Evolutionary conservation across 2,329 filamentous ascomycete species (phyloP).

Genomic region (Aspergillus hortae): DNA sequence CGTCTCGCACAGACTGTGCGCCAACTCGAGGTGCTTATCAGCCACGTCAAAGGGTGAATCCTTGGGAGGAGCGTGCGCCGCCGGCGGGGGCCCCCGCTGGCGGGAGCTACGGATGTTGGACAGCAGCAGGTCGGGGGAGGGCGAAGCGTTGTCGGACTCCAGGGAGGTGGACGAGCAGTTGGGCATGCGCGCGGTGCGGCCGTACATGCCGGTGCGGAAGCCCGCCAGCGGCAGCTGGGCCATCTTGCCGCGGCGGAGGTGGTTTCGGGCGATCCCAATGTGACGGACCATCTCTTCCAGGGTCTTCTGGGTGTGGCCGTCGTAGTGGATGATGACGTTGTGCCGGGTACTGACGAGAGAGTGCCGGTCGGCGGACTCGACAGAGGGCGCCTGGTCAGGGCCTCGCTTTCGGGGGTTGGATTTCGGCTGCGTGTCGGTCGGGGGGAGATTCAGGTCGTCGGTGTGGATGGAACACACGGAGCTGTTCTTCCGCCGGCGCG

Average conservation of each 20-base stretch:
- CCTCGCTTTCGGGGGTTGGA: slow-evolving; percentile 29
- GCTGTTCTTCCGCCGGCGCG: slow-evolving; percentile 38
- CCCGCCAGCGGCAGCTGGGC: slow-evolving; percentile 28
- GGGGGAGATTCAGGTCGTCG: slow-evolving; percentile 18
- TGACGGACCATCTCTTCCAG: slow-evolving; percentile 81
- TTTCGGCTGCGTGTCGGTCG: slow-evolving; percentile 12
- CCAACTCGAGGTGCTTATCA: slow-evolving; percentile 74
- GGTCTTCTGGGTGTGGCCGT: slow-evolving; percentile 76
- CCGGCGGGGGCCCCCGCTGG: slow-evolving; percentile 25
- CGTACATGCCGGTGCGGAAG: slow-evolving; percentile 18
- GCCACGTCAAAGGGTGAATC: slow-evolving; percentile 67
- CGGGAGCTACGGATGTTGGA: slow-evolving; percentile 27
- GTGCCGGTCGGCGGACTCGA: slow-evolving; percentile 28
- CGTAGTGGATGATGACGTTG: slow-evolving; percentile 88
- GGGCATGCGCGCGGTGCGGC: slow-evolving; percentile 5
- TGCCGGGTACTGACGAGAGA: slow-evolving; percentile 65
- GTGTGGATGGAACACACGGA: slow-evolving; percentile 42
- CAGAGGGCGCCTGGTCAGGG: slow-evolving; percentile 29
- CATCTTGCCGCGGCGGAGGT: slow-evolving; percentile 81
- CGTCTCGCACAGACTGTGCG: slow-evolving; percentile 77
- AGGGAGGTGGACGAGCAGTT: not conserved
- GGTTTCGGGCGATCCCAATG: slow-evolving; percentile 74
- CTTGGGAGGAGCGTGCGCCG: slow-evolving; percentile 49
- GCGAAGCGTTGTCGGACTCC: not conserved
- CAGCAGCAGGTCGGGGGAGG: slow-evolving; percentile 12